Conservation (phyloP, 2,329 filamentous ascomycete genomes). For the Thermomyces lanuginosus region DNA sequence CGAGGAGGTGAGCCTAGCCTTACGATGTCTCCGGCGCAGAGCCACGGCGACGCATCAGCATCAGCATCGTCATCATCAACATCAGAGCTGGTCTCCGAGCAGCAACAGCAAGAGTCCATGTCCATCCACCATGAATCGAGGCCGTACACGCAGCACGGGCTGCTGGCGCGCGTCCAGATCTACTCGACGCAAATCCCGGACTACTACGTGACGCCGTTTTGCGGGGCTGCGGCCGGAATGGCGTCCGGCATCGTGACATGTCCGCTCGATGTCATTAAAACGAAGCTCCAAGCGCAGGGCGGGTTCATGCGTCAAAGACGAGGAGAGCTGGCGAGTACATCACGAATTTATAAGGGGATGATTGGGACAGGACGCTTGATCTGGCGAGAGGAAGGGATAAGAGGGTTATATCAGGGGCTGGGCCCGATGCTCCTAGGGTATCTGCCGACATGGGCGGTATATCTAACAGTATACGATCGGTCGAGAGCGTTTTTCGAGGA, state of each 20-base stretch:
- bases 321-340: conserved; percentile 26
- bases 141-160: conserved; percentile 13
- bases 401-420: conserved; percentile 81
- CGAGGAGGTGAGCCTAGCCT: conserved; percentile 22
- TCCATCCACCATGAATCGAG: too few species aligned
- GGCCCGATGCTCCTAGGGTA: conserved; percentile 93
- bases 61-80: too few species aligned
- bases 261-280: conserved; percentile 97
- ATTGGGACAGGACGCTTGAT: conserved; percentile 74
- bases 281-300: conserved; percentile 89
- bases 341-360: conserved; percentile 62
- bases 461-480: conserved; percentile 90
- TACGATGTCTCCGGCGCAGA: conserved; percentile 26
- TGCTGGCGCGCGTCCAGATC: conserved; percentile 24
- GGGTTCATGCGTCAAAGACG: conserved; percentile 44
- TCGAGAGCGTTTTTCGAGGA: conserved; percentile 59
- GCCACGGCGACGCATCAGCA: conserved; percentile 33
- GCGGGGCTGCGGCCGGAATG: conserved; percentile 77
- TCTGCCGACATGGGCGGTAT: conserved; percentile 94
- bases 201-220: conserved; percentile 57
- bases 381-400: conserved; percentile 71
- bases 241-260: conserved; percentile 90
- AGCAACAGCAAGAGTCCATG: conserved; percentile 11
- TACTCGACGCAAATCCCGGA: conserved; percentile 36
- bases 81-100: too few species aligned